Conservation (phyloP, 768 basidiomycete species). For the Sporobolomyces roseus region DNA sequence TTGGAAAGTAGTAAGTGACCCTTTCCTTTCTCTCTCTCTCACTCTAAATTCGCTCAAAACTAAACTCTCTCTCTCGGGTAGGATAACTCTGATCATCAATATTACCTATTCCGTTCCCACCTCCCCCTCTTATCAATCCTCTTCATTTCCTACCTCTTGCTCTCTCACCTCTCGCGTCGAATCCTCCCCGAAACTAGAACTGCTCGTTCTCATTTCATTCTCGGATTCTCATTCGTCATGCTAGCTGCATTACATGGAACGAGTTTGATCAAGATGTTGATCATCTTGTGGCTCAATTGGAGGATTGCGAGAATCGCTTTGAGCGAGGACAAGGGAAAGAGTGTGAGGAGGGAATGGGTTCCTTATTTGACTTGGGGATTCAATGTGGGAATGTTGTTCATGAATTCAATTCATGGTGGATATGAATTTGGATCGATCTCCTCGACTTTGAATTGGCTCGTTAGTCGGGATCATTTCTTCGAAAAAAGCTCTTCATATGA, state of each 20-base stretch:
- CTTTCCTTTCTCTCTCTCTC: constrained; percentile 11
- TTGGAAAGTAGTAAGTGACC: constrained; percentile 71
- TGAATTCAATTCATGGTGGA: constrained; percentile 70
- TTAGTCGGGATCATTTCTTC: no score
- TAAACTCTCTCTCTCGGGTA: constrained; percentile 46
- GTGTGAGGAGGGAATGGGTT: constrained; percentile 43
- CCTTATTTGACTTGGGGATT: constrained; percentile 64
- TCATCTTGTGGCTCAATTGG: constrained; percentile 70
- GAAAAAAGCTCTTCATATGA: no score
- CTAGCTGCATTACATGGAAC: constrained; percentile 74
- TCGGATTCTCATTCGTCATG: constrained; percentile 62
- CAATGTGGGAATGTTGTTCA: constrained; percentile 68
- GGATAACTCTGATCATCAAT: constrained; percentile 93
- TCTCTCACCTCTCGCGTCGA: constrained; percentile 58
- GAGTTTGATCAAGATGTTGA: constrained; percentile 69
- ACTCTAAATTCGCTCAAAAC: not conserved
- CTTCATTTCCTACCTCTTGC: constrained; percentile 56
- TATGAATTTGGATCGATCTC: constrained; percentile 67
- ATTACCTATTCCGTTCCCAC: constrained; percentile 78
- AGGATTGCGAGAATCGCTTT: constrained; percentile 54
- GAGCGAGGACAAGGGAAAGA: constrained; percentile 45
- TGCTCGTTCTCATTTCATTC: constrained; percentile 58
- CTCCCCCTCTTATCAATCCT: constrained; percentile 62
- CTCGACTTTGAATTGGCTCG: not conserved
- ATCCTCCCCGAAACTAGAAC: not conserved